Conservation (phyloP, 257 asterid genomes). For the Lycium barbarum region DNA sequence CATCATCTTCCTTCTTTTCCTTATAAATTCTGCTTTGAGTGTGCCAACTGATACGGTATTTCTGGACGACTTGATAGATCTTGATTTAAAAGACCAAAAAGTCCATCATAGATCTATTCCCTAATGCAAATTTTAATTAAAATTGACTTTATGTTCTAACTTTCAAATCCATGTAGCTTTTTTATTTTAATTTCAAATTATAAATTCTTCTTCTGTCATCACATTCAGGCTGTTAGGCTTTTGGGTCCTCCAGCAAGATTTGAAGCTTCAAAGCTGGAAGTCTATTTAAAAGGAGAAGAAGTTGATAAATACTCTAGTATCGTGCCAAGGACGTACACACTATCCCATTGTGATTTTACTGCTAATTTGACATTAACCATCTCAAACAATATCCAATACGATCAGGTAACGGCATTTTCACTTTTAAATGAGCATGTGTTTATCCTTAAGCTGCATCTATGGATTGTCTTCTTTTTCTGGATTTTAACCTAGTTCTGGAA, state of each 20-base stretch:
- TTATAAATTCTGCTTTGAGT: background rate
- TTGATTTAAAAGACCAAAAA: background rate
- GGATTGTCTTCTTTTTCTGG: background rate
- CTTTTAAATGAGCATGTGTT: background rate
- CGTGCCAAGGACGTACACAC: constrained; percentile 85
- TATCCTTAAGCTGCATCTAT: background rate
- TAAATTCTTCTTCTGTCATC: background rate
- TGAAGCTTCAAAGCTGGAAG: constrained; percentile 85
- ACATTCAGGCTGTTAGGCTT: constrained; percentile 71
- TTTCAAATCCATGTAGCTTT: background rate
- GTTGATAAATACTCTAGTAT: constrained; percentile 44
- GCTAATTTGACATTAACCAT: constrained; percentile 66
- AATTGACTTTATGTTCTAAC: background rate
- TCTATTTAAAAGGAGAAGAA: constrained; percentile 66
- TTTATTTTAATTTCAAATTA: background rate
- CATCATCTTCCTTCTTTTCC: background rate
- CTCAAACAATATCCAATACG: constrained; percentile 68
- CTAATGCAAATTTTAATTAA: background rate
- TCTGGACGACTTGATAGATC: background rate
- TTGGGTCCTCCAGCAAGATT: constrained; percentile 95
- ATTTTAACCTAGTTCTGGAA: background rate
- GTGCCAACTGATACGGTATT: background rate
- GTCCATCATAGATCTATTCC: background rate
- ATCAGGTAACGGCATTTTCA: constrained; percentile 58
- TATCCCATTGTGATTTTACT: constrained; percentile 93